Evolutionary conservation across 352 stramenopile genomes (phyloP).

Genomic region (Pythium aquatile): DNA sequence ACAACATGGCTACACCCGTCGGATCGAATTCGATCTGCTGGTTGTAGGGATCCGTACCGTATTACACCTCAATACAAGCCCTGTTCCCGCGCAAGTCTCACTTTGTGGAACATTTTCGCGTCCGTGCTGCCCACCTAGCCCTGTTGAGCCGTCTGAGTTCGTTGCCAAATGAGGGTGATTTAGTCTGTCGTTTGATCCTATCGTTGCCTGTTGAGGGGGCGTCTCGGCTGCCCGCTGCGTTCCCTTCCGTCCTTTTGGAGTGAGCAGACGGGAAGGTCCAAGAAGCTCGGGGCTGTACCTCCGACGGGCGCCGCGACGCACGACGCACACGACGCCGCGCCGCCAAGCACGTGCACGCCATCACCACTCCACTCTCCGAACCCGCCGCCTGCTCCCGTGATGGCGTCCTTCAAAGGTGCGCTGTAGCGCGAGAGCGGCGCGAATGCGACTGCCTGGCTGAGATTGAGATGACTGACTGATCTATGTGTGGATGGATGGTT

Average conservation of each 20-base stretch:
- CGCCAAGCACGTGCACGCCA: neutral
- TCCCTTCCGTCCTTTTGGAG: constrained; percentile 13
- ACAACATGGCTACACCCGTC: constrained; percentile 16
- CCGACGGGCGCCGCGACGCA: neutral
- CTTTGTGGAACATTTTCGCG: constrained; percentile 21
- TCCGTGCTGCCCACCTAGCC: constrained; percentile 10
- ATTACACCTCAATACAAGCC: neutral
- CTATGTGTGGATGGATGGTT: neutral
- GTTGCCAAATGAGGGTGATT: constrained; percentile 18
- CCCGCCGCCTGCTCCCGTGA: constrained; percentile 14
- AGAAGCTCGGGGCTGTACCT: neutral
- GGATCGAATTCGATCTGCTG: no score
- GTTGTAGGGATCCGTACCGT: neutral
- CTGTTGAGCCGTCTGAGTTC: constrained; percentile 11
- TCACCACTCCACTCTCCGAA: neutral
- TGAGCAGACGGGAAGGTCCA: constrained; percentile 6
- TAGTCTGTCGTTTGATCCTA: neutral
- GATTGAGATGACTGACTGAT: neutral
- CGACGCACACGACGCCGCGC: neutral
- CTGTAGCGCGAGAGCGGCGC: neutral
- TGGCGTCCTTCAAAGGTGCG: constrained; percentile 78
- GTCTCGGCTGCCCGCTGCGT: constrained; percentile 17
- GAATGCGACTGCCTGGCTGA: neutral
- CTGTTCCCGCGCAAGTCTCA: constrained; percentile 3
- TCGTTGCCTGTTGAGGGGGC: constrained; percentile 12